Base-by-base conservation (phyloP, 75 land plant species). In the Isoetes taiwanensis region DNA sequence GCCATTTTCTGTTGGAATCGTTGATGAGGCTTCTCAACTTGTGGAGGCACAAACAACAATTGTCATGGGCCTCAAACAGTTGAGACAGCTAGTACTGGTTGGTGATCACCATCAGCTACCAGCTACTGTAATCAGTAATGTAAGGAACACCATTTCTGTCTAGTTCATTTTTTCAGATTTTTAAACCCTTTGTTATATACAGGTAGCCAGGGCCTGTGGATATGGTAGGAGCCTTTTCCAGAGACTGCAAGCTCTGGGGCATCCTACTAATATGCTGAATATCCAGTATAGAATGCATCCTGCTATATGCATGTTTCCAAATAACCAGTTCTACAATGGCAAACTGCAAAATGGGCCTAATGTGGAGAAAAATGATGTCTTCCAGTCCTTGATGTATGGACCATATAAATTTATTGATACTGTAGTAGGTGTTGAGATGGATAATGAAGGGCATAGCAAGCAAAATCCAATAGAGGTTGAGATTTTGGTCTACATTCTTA, bases 241-340 rank as follows among this genome's bases (percentile, higher is more conserved):
- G 59, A 76, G 96, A 63, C 54, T 89, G 57, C 63, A 46, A 21
- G 25, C 21, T 0, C 59, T 85, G 34, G 91, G 86, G 34, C 77
- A 85, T 23, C 35, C 43, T 16, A 73, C 58, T 28, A 72, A 74
- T 52, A 64, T 89, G 27, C 72, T 89, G 2, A 70, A 77, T 30
- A 55, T 71, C 12, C 90, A 85, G 40, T 79, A 89, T 34, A 68
- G 90, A 28, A 89, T 89, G 96, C 96, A 89, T 61, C 90, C 96
- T 23, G 64, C 66, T 2, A 89, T 89, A 31, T 72, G 80, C 55
- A 52, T 33, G 20, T 89, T 85, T 50, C 86, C 96, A 46, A 88
- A 85, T 65, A 27, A 63, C 0, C 46, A 69, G 10, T 82, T 84
- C 59, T 84, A 84, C 48, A 54, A 58, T 16, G 65, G 66, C 14